phyloP scores from a whole-genome alignment of 1,139 yeast genomes.

The Pichia sp. region DNA sequence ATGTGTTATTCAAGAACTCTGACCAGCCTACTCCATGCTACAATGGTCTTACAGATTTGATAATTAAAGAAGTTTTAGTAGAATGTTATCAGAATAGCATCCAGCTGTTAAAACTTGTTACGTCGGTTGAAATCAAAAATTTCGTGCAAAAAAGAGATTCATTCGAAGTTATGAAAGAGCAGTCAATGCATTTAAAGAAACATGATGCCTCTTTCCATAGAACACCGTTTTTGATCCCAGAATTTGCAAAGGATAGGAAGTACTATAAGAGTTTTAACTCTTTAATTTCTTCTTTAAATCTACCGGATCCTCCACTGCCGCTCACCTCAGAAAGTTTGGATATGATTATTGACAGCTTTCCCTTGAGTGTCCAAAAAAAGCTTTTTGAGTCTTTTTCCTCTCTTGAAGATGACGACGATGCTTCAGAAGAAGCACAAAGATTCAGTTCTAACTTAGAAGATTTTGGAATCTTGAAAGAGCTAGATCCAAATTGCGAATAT shows the following conservation, averaged over 20 bases:
- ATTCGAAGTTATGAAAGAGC: slow-evolving; percentile 44
- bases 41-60: slow-evolving; percentile 49
- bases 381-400: slow-evolving; percentile 11
- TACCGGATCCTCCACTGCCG: slow-evolving; percentile 67
- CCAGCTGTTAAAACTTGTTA: slow-evolving; percentile 36
- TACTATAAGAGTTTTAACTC: slow-evolving; percentile 49
- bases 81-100: slow-evolving; percentile 29
- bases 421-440: slow-evolving; percentile 1
- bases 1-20: slow-evolving; percentile 48
- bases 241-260: slow-evolving; percentile 34
- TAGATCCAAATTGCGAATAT: slow-evolving; percentile 37
- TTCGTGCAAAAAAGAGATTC: slow-evolving; percentile 55
- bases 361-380: slow-evolving; percentile 24
- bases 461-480: slow-evolving; percentile 11
- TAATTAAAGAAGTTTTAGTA: slow-evolving; percentile 45
- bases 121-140: slow-evolving; percentile 56
- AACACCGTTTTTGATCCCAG: slow-evolving; percentile 62
- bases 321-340: slow-evolving; percentile 43
- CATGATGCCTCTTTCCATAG: slow-evolving; percentile 87
- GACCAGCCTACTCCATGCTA: slow-evolving; percentile 71
- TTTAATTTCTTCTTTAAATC: slow-evolving; percentile 58
- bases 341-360: slow-evolving; percentile 35
- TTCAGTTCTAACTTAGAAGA: slow-evolving; percentile 13
- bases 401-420: slow-evolving; percentile 19
- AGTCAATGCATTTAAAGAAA: slow-evolving; percentile 58